phyloP scores from a whole-genome alignment of 2,329 filamentous ascomycete genomes.

The Botrytis sinoallii region DNA sequence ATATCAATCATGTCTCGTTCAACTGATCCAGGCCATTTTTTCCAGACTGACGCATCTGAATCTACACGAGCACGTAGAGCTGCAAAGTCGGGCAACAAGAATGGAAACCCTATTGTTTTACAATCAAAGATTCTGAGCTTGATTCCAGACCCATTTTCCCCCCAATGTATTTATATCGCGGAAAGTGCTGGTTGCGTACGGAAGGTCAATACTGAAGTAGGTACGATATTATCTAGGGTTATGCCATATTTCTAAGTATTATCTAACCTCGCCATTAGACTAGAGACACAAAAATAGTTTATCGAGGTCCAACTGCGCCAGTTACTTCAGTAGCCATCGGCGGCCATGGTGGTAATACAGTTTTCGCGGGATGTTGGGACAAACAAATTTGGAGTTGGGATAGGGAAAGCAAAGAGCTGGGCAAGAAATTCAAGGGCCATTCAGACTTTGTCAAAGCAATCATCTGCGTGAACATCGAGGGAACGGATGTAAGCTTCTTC shows the following conservation, averaged over 20 bases:
- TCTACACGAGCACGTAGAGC: constrained; percentile 55
- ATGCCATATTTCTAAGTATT: background rate
- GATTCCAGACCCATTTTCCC: constrained; percentile 61
- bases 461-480: constrained; percentile 57
- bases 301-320: constrained; percentile 74
- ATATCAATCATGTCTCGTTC: constrained; percentile 58
- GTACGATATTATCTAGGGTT: constrained; percentile 39
- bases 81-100: constrained; percentile 69
- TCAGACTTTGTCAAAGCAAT: constrained; percentile 89
- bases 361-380: constrained; percentile 94
- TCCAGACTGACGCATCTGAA: constrained; percentile 67
- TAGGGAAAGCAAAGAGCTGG: constrained; percentile 51
- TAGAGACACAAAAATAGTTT: constrained; percentile 48
- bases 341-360: constrained; percentile 50
- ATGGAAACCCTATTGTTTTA: constrained; percentile 76
- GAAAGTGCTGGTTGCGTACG: constrained; percentile 83
- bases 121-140: constrained; percentile 84
- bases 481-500: constrained; percentile 47
- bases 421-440: constrained; percentile 70
- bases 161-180: constrained; percentile 67
- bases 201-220: constrained; percentile 71
- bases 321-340: constrained; percentile 73
- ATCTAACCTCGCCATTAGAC: constrained; percentile 37
- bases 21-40: constrained; percentile 77
- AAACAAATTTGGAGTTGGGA: constrained; percentile 88